Evolutionary conservation across 371 early-diverging fungal genomes (phyloP).

Genomic region (Lichtheimia ramosa): DNA sequence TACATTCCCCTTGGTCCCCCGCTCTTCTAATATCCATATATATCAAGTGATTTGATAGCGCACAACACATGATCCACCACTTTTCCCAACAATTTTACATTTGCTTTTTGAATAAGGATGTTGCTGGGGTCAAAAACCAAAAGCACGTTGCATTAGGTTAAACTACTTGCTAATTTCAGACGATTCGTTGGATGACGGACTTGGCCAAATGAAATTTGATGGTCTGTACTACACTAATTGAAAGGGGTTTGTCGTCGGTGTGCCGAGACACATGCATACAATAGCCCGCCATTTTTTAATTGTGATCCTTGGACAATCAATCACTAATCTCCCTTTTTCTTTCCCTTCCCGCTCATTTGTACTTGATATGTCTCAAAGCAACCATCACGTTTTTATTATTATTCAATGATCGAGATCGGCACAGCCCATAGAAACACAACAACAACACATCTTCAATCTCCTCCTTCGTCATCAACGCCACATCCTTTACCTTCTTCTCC

Average conservation of each 20-base stretch:
- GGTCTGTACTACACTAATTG: not conserved
- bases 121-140: too few species aligned
- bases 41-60: too few species aligned
- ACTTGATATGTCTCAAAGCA: slow-evolving; percentile 2
- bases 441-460: not conserved
- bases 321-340: not conserved
- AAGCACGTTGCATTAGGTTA: not conserved
- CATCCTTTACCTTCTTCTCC: not conserved
- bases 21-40: too few species aligned
- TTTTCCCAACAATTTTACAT: too few species aligned
- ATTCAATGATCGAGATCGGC: slow-evolving; percentile 2
- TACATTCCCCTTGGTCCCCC: too few species aligned
- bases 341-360: slow-evolving; percentile 2
- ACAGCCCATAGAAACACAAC: not conserved
- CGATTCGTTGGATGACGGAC: not conserved
- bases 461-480: not conserved
- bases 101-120: too few species aligned
- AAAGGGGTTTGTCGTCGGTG: too few species aligned
- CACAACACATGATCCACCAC: too few species aligned
- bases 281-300: not conserved
- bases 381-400: not conserved
- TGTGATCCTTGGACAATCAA: not conserved
- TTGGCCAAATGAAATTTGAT: not conserved
- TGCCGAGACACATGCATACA: slow-evolving; percentile 7
- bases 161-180: not conserved